Conservation (phyloP, 768 basidiomycete genomes). For the Boletus vinaceobasis region DNA sequence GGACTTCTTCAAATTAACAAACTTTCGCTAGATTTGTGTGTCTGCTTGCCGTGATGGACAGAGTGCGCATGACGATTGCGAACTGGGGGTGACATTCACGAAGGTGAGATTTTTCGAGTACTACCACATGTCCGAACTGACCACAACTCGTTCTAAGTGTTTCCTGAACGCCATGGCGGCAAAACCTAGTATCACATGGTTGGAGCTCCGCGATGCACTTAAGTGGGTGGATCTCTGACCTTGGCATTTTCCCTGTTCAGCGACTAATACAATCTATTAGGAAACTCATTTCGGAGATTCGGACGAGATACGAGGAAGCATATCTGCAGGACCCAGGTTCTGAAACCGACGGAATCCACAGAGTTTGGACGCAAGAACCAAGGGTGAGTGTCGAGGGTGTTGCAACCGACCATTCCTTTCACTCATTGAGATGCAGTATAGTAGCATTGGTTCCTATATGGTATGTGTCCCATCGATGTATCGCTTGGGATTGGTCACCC, state of each 20-base stretch:
- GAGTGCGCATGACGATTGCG: constrained; percentile 20
- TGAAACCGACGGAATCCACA: neutral
- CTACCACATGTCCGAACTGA: neutral
- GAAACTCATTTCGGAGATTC: constrained; percentile 13
- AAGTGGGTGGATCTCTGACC: constrained; percentile 6
- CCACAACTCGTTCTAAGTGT: constrained; percentile 6
- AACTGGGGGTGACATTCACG: constrained; percentile 20
- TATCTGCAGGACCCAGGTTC: neutral
- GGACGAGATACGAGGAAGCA: constrained; percentile 4
- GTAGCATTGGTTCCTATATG: constrained; percentile 4
- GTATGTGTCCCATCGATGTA: neutral
- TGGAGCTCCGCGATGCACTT: constrained; percentile 16
- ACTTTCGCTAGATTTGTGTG: constrained; percentile 18
- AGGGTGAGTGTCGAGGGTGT: constrained; percentile 15
- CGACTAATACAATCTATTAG: constrained; percentile 2
- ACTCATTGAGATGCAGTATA: constrained; percentile 5
- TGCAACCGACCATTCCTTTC: neutral
- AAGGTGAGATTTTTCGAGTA: constrained; percentile 11
- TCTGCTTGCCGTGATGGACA: constrained; percentile 28
- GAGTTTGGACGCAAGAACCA: constrained; percentile 15
- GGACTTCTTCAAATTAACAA: neutral
- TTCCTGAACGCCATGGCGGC: constrained; percentile 13
- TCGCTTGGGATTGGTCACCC: neutral
- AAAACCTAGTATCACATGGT: constrained; percentile 17
- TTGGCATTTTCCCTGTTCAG: neutral